These are phyloP conservation scores for Fusarium succisae DNA, from an alignment of 2,329 filamentous ascomycete genomes.

Conservation along the genomic window DNA sequence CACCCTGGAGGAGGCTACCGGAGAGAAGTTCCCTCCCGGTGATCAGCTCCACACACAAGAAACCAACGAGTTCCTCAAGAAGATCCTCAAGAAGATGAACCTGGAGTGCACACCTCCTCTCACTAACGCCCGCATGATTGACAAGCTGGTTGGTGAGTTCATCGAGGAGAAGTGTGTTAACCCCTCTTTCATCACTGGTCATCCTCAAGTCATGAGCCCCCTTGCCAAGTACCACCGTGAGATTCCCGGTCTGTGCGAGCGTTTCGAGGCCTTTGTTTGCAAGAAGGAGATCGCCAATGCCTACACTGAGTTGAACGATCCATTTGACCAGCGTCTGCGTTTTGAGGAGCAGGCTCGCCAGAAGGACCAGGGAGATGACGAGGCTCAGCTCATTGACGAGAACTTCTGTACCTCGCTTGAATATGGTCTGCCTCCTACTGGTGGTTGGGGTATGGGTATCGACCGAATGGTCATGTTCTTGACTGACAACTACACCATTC, in stretches of 20 bases:
- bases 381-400: constrained; percentile 95
- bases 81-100: constrained; percentile 86
- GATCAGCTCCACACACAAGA: constrained; percentile 90
- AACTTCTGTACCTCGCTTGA: constrained; percentile 92
- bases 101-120: constrained; percentile 89
- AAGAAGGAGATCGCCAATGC: constrained; percentile 89
- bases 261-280: constrained; percentile 92
- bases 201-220: constrained; percentile 81
- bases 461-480: constrained; percentile 96
- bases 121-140: constrained; percentile 95
- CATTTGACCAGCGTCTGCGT: constrained; percentile 89
- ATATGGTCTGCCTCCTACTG: constrained; percentile 90
- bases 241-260: constrained; percentile 87
- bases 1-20: constrained; percentile 83
- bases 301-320: constrained; percentile 93
- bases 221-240: constrained; percentile 93
- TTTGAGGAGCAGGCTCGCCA: constrained; percentile 92
- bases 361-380: constrained; percentile 96
- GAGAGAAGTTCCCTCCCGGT: constrained; percentile 91
- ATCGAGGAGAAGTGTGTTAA: constrained; percentile 94
- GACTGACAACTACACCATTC: constrained; percentile 92
- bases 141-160: constrained; percentile 93
- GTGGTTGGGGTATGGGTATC: constrained; percentile 96
- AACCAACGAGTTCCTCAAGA: constrained; percentile 87
- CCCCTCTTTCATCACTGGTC: constrained; percentile 75